A percentile compares a stretch with the other conserved stretches of the same genome.
phyloP scores from a whole-genome alignment of 768 basidiomycete species.

The Cystobasidium tubakii region DNA sequence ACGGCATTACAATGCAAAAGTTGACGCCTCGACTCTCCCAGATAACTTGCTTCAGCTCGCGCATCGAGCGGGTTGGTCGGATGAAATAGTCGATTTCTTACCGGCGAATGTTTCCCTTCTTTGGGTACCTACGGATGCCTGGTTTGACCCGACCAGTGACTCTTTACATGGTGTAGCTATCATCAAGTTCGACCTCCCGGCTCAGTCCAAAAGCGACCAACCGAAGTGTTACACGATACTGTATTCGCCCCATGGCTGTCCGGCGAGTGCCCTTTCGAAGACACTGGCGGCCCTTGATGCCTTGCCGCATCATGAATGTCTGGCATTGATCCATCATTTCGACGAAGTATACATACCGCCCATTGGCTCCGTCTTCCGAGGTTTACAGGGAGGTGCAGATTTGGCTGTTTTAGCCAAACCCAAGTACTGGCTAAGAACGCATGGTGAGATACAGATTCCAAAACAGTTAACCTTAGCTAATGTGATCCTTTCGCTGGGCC shows the following conservation, averaged over 20 bases:
- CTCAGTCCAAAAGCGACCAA: neutral
- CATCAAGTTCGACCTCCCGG: neutral
- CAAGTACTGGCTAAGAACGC: conserved; percentile 23
- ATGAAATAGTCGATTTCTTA: neutral
- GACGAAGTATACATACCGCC: conserved; percentile 5
- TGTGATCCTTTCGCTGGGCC: neutral
- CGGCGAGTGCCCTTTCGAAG: neutral
- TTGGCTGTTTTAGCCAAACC: neutral
- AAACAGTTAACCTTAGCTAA: too few species aligned
- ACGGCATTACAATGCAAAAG: neutral
- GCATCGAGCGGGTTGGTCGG: neutral
- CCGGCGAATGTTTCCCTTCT: neutral
- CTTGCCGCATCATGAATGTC: conserved; percentile 4
- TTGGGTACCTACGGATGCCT: conserved; percentile 22
- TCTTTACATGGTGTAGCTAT: conserved; percentile 18
- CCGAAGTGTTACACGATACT: neutral
- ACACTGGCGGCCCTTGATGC: conserved; percentile 6
- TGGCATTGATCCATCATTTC: conserved; percentile 10
- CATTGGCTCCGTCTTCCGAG: conserved; percentile 14
- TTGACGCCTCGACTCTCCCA: neutral
- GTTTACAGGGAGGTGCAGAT: neutral
- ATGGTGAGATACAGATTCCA: too few species aligned
- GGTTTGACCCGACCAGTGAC: conserved; percentile 21
- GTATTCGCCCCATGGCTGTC: conserved; percentile 24
- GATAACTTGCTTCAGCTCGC: neutral